phyloP scores from a whole-genome alignment of 768 basidiomycete species.

The Trametes coccinea region DNA sequence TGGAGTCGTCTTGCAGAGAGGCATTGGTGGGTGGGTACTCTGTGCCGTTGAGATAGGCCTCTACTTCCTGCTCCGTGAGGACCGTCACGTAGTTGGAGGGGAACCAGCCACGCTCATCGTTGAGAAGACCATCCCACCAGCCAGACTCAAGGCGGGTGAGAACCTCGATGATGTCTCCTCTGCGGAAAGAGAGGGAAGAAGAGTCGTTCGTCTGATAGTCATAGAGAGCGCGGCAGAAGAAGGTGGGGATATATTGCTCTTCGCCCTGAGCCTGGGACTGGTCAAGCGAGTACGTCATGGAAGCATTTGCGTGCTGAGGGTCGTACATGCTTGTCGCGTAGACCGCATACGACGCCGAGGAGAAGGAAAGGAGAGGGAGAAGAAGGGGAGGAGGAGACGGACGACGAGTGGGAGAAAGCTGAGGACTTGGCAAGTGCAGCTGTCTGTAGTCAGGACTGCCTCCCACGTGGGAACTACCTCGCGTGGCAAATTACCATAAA shows the following conservation, averaged over 20 bases:
- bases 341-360: conserved; percentile 16
- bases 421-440: not conserved
- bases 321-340: conserved; percentile 21
- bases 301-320: conserved; percentile 17
- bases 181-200: conserved; percentile 85
- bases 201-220: conserved; percentile 87
- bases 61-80: conserved; percentile 81
- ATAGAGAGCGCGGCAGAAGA: conserved; percentile 91
- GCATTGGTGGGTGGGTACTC: conserved; percentile 34
- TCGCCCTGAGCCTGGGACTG: conserved; percentile 32
- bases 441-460: conserved; percentile 9
- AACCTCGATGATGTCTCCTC: conserved; percentile 92
- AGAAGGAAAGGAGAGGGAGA: not conserved
- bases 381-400: conserved; percentile 4
- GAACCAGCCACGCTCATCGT: conserved; percentile 93
- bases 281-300: conserved; percentile 15
- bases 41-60: conserved; percentile 56
- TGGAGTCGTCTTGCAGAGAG: conserved; percentile 32
- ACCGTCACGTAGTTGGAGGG: conserved; percentile 91
- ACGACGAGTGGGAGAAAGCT: conserved; percentile 8
- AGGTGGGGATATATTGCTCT: conserved; percentile 62
- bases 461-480: conserved; percentile 14
- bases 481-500: no score
- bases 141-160: conserved; percentile 88
- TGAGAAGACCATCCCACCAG: conserved; percentile 97